Evolutionary conservation across 495 filamentous ascomycete genomes (phyloP).

Genomic region (Sordaria brevicollis): DNA sequence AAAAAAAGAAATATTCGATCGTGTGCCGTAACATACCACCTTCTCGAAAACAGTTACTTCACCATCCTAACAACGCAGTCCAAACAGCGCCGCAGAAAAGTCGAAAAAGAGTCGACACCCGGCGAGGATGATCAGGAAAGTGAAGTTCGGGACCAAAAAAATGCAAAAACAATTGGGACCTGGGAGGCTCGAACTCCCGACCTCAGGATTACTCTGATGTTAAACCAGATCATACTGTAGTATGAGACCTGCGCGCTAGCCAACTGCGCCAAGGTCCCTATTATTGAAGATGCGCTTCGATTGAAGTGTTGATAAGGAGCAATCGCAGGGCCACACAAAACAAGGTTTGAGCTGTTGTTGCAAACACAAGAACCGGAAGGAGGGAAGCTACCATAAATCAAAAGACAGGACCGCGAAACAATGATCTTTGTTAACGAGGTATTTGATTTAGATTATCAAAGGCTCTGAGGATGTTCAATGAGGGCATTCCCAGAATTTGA

Average conservation of each 20-base stretch:
- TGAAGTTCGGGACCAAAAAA: too few species aligned
- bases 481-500: neutral
- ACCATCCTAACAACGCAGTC: too few species aligned
- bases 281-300: neutral
- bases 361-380: neutral
- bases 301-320: neutral
- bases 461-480: neutral
- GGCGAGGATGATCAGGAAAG: too few species aligned
- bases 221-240: neutral
- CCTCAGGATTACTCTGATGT: neutral
- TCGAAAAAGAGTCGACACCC: too few species aligned
- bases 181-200: neutral
- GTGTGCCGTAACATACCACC: too few species aligned
- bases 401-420: too few species aligned
- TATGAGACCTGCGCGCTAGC: neutral
- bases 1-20: too few species aligned
- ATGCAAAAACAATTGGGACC: neutral
- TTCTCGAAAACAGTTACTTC: too few species aligned
- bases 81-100: too few species aligned
- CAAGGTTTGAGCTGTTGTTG: neutral
- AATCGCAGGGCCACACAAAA: accelerated
- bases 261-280: neutral
- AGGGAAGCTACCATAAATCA: neutral
- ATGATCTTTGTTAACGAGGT: too few species aligned
- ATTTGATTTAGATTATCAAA: too few species aligned